Evolutionary conservation across 208 protist genomes (phyloP).

Genomic region (Acanthamoeba healyi): DNA sequence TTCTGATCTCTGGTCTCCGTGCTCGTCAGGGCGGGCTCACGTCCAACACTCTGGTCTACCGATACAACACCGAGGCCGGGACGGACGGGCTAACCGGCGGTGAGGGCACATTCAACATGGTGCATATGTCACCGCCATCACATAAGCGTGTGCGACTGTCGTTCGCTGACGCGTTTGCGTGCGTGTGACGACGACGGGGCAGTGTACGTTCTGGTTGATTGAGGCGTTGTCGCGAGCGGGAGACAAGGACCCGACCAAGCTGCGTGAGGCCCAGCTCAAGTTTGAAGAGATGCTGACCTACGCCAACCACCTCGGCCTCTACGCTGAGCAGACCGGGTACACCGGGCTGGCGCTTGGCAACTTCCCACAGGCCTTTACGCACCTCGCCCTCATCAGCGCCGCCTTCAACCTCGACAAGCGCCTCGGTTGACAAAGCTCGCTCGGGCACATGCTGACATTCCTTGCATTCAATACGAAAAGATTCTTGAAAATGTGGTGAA

Average conservation of each 20-base stretch:
- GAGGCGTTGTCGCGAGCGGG: conserved; percentile 80
- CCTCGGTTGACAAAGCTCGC: conserved; percentile 4
- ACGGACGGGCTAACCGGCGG: conserved; percentile 78
- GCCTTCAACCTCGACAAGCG: conserved; percentile 85
- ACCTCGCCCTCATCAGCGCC: conserved; percentile 82
- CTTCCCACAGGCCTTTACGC: conserved; percentile 88
- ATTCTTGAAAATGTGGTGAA: not conserved
- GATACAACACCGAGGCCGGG: conserved; percentile 56
- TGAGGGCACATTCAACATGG: conserved; percentile 88
- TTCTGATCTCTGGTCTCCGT: not conserved
- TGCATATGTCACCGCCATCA: too few species aligned
- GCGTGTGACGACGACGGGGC: too few species aligned
- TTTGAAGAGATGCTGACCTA: conserved; percentile 89
- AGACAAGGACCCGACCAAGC: conserved; percentile 40
- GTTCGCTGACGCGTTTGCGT: too few species aligned
- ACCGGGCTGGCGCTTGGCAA: conserved; percentile 79
- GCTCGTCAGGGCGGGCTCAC: conserved; percentile 80
- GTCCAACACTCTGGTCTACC: conserved; percentile 81
- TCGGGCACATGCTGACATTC: too few species aligned
- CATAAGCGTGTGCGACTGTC: too few species aligned
- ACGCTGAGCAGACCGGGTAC: conserved; percentile 76
- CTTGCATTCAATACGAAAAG: too few species aligned
- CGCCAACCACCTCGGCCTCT: conserved; percentile 85
- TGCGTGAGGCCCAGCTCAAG: conserved; percentile 82
- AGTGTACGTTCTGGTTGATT: conserved; percentile 86